phyloP scores from a whole-genome alignment of 306 rosid genomes.

The Vigna reflexopilosa region DNA sequence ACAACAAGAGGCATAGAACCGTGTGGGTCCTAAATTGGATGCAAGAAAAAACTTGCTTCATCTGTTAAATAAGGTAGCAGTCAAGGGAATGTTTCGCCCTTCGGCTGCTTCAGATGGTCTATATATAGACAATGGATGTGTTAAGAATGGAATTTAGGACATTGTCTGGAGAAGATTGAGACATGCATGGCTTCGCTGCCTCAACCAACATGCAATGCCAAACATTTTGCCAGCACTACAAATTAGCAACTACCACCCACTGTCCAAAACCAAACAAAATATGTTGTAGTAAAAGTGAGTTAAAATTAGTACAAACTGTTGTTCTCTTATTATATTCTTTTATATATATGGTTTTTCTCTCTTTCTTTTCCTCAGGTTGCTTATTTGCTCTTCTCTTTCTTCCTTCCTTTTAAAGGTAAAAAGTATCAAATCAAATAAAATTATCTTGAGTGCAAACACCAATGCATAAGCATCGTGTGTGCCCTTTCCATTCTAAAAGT shows the following conservation, averaged over 20 bases:
- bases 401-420: background rate
- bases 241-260: conserved; percentile 41
- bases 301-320: conserved; percentile 2
- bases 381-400: background rate
- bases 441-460: conserved; percentile 15
- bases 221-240: conserved; percentile 48
- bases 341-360: background rate
- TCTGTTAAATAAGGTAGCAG: conserved; percentile 40
- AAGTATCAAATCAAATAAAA: background rate
- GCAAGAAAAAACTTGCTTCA: conserved; percentile 45
- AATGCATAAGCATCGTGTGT: conserved; percentile 42
- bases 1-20: conserved; percentile 32
- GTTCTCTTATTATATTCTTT: background rate
- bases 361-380: background rate
- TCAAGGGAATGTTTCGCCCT: conserved; percentile 46
- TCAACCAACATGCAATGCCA: conserved; percentile 49
- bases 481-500: conserved; percentile 48
- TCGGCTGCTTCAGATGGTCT: conserved; percentile 37
- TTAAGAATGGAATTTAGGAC: conserved; percentile 56
- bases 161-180: conserved; percentile 56
- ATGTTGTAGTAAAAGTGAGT: conserved; percentile 15
- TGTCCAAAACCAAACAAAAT: conserved; percentile 29
- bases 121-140: conserved; percentile 44
- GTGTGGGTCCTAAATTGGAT: conserved; percentile 49
- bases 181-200: conserved; percentile 47